A percentile compares a stretch with the other conserved stretches of the same genome.
Conservation (phyloP, 2,329 filamentous ascomycete species). For the Reticulascus tulasneorum region DNA sequence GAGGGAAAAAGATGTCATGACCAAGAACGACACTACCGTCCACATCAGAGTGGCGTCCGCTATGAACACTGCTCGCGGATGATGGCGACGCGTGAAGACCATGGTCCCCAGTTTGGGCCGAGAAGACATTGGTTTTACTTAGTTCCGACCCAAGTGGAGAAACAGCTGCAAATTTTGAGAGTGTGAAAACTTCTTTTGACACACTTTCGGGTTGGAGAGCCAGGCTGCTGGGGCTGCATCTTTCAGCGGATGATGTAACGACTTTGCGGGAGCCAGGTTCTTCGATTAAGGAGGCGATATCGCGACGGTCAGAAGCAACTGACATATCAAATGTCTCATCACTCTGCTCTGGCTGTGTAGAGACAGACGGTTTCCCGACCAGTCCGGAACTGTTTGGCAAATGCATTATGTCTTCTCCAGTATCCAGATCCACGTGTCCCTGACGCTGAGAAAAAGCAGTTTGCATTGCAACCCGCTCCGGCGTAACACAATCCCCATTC, state of each 20-base stretch:
- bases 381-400: too few species aligned
- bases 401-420: too few species aligned
- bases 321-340: slow-evolving; percentile 14
- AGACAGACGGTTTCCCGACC: neutral
- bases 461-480: too few species aligned
- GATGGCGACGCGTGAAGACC: slow-evolving; percentile 30
- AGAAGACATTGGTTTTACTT: slow-evolving; percentile 2
- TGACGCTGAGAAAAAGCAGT: too few species aligned
- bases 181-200: slow-evolving; percentile 10
- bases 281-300: slow-evolving; percentile 41
- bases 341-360: neutral
- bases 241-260: slow-evolving; percentile 32
- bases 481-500: too few species aligned
- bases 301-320: slow-evolving; percentile 28
- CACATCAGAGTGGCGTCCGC: slow-evolving; percentile 47
- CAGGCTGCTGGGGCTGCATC: slow-evolving; percentile 21
- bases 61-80: slow-evolving; percentile 37
- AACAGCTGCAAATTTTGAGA: too few species aligned
- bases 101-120: neutral
- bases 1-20: slow-evolving; percentile 19
- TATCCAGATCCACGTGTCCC: too few species aligned
- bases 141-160: slow-evolving; percentile 5
- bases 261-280: slow-evolving; percentile 44
- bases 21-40: slow-evolving; percentile 31
- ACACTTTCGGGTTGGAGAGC: slow-evolving; percentile 24